Conservation (phyloP, 805 yeast genomes). For the Candida chauliodis region DNA sequence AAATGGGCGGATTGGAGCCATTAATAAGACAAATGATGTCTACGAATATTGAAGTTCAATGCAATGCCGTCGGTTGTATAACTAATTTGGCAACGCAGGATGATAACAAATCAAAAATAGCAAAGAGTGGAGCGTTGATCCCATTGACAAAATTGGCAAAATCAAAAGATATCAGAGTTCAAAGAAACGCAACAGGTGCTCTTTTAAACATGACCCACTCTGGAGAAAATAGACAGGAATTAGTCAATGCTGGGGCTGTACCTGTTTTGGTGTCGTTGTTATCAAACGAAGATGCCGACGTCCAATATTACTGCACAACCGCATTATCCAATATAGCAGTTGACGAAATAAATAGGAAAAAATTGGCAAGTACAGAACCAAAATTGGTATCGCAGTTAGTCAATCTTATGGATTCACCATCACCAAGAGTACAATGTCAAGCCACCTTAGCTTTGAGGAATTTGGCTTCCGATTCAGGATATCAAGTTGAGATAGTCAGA, state of each 20-base stretch:
- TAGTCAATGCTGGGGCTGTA: slow-evolving; percentile 97
- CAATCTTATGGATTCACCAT: slow-evolving; percentile 84
- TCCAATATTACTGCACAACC: slow-evolving; percentile 97
- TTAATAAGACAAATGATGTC: slow-evolving; percentile 97
- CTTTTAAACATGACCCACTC: slow-evolving; percentile 97
- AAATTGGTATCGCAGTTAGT: slow-evolving; percentile 85
- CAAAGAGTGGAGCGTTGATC: slow-evolving; percentile 90
- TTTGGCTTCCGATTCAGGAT: slow-evolving; percentile 91
- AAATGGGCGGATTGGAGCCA: slow-evolving; percentile 97
- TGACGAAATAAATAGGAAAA: slow-evolving; percentile 85
- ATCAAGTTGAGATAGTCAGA: slow-evolving; percentile 92
- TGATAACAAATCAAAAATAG: slow-evolving; percentile 93
- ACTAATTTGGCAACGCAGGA: slow-evolving; percentile 98
- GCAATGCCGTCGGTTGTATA: slow-evolving; percentile 98
- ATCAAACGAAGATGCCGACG: slow-evolving; percentile 88
- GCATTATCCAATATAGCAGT: slow-evolving; percentile 97
- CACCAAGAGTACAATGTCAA: slow-evolving; percentile 96
- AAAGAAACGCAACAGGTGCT: slow-evolving; percentile 98
- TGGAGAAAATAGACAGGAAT: slow-evolving; percentile 90
- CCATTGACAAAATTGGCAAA: slow-evolving; percentile 94
- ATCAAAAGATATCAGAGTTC: slow-evolving; percentile 92
- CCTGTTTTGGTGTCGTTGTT: slow-evolving; percentile 89
- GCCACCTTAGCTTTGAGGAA: slow-evolving; percentile 95
- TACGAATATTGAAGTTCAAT: slow-evolving; percentile 94
- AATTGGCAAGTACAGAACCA: slow-evolving; percentile 88